These are phyloP conservation scores for Candida tibetensis DNA, from an alignment of 805 yeast species.

Conservation along the genomic window DNA sequence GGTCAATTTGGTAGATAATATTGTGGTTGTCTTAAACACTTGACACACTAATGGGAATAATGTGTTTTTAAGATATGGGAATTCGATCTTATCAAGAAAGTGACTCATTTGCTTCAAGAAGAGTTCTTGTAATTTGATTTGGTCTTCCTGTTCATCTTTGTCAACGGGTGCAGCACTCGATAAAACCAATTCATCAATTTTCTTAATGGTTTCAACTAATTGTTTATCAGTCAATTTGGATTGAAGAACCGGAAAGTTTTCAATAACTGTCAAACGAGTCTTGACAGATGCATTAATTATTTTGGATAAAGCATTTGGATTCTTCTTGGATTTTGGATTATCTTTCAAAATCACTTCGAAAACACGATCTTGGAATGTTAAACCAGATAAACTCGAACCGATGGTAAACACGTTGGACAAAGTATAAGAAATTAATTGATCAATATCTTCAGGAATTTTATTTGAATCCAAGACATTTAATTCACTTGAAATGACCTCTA, in stretches of 20 bases:
- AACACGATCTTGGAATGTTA: slow-evolving; percentile 73
- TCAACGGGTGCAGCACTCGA: slow-evolving; percentile 22
- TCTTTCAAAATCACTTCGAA: slow-evolving; percentile 42
- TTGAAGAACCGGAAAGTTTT: slow-evolving; percentile 47
- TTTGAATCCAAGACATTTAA: slow-evolving; percentile 19
- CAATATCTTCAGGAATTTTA: slow-evolving; percentile 25
- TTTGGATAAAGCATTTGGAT: slow-evolving; percentile 20
- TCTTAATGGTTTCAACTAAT: slow-evolving; percentile 47
- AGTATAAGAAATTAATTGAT: slow-evolving; percentile 44
- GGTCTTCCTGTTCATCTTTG: slow-evolving; percentile 28
- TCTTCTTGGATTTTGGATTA: slow-evolving; percentile 21
- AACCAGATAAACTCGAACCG: slow-evolving; percentile 65
- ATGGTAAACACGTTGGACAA: slow-evolving; percentile 58
- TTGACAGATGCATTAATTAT: slow-evolving; percentile 32
- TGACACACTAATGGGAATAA: slow-evolving; percentile 71
- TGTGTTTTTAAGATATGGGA: slow-evolving; percentile 67
- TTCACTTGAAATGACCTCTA: slow-evolving; percentile 49
- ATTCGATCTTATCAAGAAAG: slow-evolving; percentile 52
- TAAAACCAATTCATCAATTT: slow-evolving; percentile 37
- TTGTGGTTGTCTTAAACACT: slow-evolving; percentile 80
- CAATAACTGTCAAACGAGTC: slow-evolving; percentile 32
- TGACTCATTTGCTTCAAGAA: slow-evolving; percentile 44
- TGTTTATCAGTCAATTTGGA: slow-evolving; percentile 52
- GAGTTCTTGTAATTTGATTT: slow-evolving; percentile 48
- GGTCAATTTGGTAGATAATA: slow-evolving; percentile 71